A percentile compares a stretch with the other conserved stretches of the same genome.
Conservation (phyloP, 108 stramenopile genomes). For the Cylindrotheca closterium region DNA sequence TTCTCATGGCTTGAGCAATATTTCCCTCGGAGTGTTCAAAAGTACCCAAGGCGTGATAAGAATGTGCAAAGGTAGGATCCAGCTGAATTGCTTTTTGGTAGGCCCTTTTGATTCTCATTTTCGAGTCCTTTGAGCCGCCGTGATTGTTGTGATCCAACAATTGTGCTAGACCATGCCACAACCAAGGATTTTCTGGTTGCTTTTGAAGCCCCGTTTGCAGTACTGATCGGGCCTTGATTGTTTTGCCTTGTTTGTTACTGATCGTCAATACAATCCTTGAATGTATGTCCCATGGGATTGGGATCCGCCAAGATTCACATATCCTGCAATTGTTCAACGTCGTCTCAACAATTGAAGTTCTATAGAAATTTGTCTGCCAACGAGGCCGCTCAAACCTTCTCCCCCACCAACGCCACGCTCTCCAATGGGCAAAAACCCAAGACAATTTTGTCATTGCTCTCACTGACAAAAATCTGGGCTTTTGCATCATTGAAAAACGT, state of each 20-base stretch:
- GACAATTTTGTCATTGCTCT: background rate
- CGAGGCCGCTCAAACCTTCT: background rate
- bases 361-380: too few species aligned
- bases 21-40: constrained; percentile 68
- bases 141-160: constrained; percentile 42
- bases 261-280: too few species aligned
- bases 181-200: constrained; percentile 45
- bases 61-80: constrained; percentile 63
- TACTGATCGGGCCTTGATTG: constrained; percentile 35
- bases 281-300: too few species aligned
- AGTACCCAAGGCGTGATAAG: constrained; percentile 76
- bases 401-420: background rate
- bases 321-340: too few species aligned
- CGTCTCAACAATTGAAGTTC: too few species aligned
- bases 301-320: too few species aligned
- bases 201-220: constrained; percentile 44
- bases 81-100: constrained; percentile 53
- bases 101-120: constrained; percentile 9
- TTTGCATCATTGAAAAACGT: too few species aligned
- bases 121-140: constrained; percentile 48
- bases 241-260: constrained; percentile 63
- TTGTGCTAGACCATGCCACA: constrained; percentile 74
- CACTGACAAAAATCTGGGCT: too few species aligned
- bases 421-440: background rate
- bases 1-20: constrained; percentile 60